A percentile compares a stretch with the other conserved stretches of the same genome.
phyloP scores from a whole-genome alignment of 2,329 filamentous ascomycete genomes.

The Magnaporthiopsis incrustans region DNA sequence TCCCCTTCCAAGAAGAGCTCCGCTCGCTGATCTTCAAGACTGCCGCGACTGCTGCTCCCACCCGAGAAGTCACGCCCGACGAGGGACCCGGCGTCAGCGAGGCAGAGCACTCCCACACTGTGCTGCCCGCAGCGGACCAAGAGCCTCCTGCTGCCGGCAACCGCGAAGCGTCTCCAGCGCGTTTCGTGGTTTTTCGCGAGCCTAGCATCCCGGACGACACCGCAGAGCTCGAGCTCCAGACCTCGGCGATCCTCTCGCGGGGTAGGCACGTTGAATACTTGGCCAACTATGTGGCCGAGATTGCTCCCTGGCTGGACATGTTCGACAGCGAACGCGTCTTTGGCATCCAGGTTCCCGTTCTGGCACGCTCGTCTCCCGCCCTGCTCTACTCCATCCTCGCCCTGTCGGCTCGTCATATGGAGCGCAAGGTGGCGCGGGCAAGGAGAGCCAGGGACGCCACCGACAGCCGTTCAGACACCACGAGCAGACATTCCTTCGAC shows the following conservation, averaged over 20 bases:
- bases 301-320: constrained; percentile 11
- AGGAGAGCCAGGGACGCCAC: not conserved
- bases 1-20: constrained; percentile 37
- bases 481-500: constrained; percentile 30
- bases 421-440: constrained; percentile 35
- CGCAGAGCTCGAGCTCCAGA: constrained; percentile 10
- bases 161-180: not conserved
- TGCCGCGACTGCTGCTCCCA: constrained; percentile 33
- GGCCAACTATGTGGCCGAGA: constrained; percentile 17
- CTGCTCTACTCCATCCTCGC: constrained; percentile 45
- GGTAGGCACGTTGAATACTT: constrained; percentile 29
- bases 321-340: constrained; percentile 42
- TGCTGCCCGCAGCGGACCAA: not conserved
- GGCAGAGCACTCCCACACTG: not conserved
- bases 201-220: constrained; percentile 7
- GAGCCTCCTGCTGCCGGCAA: constrained; percentile 10
- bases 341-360: constrained; percentile 39
- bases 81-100: not conserved
- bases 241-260: constrained; percentile 22
- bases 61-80: constrained; percentile 28
- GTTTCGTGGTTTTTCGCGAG: not conserved
- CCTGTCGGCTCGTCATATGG: constrained; percentile 45
- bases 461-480: too few relatives aligned
- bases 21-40: constrained; percentile 37
- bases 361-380: constrained; percentile 37